A percentile compares a stretch with the other conserved stretches of the same genome.
Conservation (phyloP, 106 monocot genomes). For the Acorus calamus region DNA sequence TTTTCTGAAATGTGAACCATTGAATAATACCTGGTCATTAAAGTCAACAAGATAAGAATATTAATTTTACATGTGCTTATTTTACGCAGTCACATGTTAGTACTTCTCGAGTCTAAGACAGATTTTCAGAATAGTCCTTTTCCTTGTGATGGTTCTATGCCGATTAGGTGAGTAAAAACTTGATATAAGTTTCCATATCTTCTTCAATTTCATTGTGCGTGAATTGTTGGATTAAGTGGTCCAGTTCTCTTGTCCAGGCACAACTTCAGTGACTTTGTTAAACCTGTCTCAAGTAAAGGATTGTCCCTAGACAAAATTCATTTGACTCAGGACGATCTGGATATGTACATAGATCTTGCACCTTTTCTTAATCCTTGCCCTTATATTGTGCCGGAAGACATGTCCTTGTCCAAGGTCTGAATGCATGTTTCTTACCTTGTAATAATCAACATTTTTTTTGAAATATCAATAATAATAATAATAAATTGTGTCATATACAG, state of each 20-base stretch:
- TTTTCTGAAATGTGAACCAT: no score
- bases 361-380: conserved; percentile 96
- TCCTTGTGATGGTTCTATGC: conserved; percentile 52
- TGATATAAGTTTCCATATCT: background rate
- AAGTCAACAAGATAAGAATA: no score
- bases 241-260: conserved; percentile 3
- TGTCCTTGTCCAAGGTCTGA: conserved; percentile 89
- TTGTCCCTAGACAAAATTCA: conserved; percentile 67
- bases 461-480: no score
- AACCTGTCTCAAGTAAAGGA: conserved; percentile 69
- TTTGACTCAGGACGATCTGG: conserved; percentile 61
- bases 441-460: no score
- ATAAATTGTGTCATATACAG: conserved; percentile 15
- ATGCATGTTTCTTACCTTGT: no score
- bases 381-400: conserved; percentile 93
- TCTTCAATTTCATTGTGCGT: conserved; percentile 15
- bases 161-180: conserved; percentile 40
- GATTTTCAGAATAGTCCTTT: conserved; percentile 86
- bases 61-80: background rate
- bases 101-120: conserved; percentile 83
- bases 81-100: conserved; percentile 66
- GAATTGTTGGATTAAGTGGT: conserved; percentile 16
- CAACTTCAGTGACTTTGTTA: conserved; percentile 24
- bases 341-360: conserved; percentile 89
- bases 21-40: no score